These are phyloP conservation scores for Candida patagonica DNA, from an alignment of 805 yeast species.

Conservation along the genomic window DNA sequence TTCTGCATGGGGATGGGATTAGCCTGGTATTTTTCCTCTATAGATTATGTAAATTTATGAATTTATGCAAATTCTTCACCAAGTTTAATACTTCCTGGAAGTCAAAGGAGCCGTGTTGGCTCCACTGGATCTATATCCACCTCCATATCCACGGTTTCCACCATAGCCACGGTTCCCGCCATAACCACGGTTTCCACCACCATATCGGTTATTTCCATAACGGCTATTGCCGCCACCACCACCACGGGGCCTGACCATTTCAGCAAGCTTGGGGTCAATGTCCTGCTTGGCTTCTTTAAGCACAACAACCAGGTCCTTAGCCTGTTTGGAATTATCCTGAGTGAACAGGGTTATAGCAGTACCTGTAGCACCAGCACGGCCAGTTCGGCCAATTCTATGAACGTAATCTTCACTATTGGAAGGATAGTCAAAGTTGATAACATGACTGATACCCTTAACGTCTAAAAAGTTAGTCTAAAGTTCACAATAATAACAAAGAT, in stretches of 20 bases:
- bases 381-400: conserved; percentile 98
- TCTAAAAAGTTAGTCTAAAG: conserved; percentile 39
- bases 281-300: conserved; percentile 93
- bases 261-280: conserved; percentile 69
- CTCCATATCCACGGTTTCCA: conserved; percentile 26
- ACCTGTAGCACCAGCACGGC: conserved; percentile 97
- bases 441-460: conserved; percentile 93
- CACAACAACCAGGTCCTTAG: conserved; percentile 81
- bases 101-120: conserved; percentile 35
- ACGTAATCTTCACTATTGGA: conserved; percentile 97
- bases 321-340: conserved; percentile 75
- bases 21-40: conserved; percentile 6
- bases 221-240: conserved; percentile 54
- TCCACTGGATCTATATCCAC: conserved; percentile 23
- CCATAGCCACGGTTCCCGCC: conserved; percentile 30
- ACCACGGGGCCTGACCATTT: conserved; percentile 66
- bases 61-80: not conserved
- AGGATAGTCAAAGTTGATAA: conserved; percentile 95
- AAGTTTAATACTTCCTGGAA: conserved; percentile 27
- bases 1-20: conserved; percentile 14
- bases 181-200: conserved; percentile 35
- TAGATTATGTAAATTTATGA: not conserved
- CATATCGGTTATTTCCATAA: conserved; percentile 39
- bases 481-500: conserved; percentile 3
- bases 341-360: conserved; percentile 94